Base-by-base conservation (phyloP, 768 basidiomycete species). In the Serendipita sp. region DNA sequence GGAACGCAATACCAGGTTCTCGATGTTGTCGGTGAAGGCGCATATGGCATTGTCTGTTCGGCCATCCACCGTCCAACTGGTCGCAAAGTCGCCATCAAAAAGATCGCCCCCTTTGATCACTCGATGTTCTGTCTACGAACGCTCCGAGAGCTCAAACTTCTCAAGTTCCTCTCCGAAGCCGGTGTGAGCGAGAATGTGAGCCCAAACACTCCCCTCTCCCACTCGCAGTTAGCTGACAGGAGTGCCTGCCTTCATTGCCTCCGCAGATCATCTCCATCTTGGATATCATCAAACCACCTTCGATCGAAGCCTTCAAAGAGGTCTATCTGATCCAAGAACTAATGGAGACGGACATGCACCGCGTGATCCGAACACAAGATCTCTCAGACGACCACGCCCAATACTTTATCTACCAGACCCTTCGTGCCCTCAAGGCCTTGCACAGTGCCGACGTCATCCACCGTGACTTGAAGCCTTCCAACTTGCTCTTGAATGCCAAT, bases 401-500 rank as follows among this genome's bases (percentile, higher is more conserved):
- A 78, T 89, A 88, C 69, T 88, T 89, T 71, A 76, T 88, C 61
- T 90, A 89, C 69, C 91, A 97, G 72, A 95, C 94, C 1, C 81
- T 97, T 16, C 85, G 95, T 43, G 95, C 92, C 1, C 82, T 99
- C 68, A 97, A 98, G 72, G 93, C 95, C 0, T 79, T 98, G 2
- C 95, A 98, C 71, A 92, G 91, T 0, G 95, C 95, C 33, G 90
- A 95, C 73, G 91, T 99, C 64, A 89, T 99, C 68, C 90, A 93
- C 71, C 84, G 94, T 61, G 95, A 99, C 73, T 83, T 99, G 68
- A 94, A 93, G 68, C 92, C 90, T 3, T 88, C 89, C 42, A 94
- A 95, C 69, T 76, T 93, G 2, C 78, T 94, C 7, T 77, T 94
- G 61, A 94, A 94, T 72, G 86, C 87, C 61, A 92, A 90, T 68